phyloP scores from a whole-genome alignment of 352 stramenopile genomes.

The Ophiocytium majus region DNA sequence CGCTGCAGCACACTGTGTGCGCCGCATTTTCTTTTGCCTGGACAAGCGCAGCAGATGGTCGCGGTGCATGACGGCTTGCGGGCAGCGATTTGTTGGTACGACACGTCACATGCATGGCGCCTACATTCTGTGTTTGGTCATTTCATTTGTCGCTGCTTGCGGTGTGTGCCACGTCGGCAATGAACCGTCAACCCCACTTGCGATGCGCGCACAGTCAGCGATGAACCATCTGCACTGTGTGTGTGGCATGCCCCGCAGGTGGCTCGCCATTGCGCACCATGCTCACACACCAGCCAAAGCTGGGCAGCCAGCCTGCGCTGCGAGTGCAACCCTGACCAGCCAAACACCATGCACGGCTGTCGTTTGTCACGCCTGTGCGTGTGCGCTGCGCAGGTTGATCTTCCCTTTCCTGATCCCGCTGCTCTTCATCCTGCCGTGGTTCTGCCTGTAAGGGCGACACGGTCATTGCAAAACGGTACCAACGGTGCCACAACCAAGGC shows the following conservation, averaged over 20 bases:
- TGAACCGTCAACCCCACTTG: no score
- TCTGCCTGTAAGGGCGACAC: neutral
- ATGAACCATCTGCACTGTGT: neutral
- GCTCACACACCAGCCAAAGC: neutral
- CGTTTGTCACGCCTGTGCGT: neutral
- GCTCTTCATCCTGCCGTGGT: constrained; percentile 24
- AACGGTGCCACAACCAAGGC: no score
- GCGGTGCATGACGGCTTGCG: neutral
- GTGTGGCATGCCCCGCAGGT: neutral
- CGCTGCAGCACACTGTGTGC: no score
- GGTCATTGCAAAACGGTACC: no score
- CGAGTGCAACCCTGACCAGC: neutral
- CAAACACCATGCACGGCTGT: neutral
- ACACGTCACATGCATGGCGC: neutral
- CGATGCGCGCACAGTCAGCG: no score
- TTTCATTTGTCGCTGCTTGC: no score
- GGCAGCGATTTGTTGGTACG: no score
- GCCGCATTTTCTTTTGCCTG: no score
- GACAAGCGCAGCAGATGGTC: neutral
- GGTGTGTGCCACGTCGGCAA: no score
- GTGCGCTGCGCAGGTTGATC: neutral
- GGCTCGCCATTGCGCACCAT: neutral
- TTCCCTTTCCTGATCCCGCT: constrained; percentile 17
- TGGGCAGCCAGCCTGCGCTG: neutral
- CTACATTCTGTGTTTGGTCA: no score